Base-by-base conservation (phyloP, 306 rosid genomes). In the Spatholobus suberectus region DNA sequence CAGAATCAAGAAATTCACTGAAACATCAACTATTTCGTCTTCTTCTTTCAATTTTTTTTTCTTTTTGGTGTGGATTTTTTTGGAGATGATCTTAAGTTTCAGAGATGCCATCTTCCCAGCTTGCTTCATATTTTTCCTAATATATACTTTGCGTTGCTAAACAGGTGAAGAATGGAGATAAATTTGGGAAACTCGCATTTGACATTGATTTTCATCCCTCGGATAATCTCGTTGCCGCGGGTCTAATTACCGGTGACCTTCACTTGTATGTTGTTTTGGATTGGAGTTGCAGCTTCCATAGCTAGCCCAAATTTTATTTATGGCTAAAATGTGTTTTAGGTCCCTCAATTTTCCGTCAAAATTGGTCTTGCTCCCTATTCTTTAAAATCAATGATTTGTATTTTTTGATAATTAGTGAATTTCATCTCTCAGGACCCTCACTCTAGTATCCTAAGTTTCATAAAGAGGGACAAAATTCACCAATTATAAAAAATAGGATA, bases 131-230 rank as follows among this genome's bases (percentile, higher is more conserved):
- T 24, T 26, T 2, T 55, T 32, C 29, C 34, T 41, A 40, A 21
- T 67, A 1, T 41, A 34, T 67, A 6, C 32, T 12, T 21, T 35
- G 73, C 55, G 32, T 43, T 61, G 27, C 8, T 58, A 14, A 70
- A 32, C 54, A 82, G 67, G 44, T 35, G 44, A 8, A 35, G 5
- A 35, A 92, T 92, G 98, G 98, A 94, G 73, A 85, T 92, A 79
- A 83, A 81, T 68, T 88, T 94, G 85, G 98, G 41, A 82, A 81
- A n/a, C 83, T 86, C 32, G 88, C 96, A 8, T 94, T 94, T 43
- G 97, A 94, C 82, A 67, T 94, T 15, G 98, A 94, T 83, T 94
- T 94, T 76, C 97, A 94, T 82, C 91, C 97, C 10, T 90, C 94
- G 0, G 89, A 90, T 5, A 86, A 75, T 18, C 89, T 92, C 12